Percentiles rank a stretch among this genome's conserved stretches.
Conservation (phyloP, 1,139 yeast species). For the Lodderomyces oxycetoniae region DNA sequence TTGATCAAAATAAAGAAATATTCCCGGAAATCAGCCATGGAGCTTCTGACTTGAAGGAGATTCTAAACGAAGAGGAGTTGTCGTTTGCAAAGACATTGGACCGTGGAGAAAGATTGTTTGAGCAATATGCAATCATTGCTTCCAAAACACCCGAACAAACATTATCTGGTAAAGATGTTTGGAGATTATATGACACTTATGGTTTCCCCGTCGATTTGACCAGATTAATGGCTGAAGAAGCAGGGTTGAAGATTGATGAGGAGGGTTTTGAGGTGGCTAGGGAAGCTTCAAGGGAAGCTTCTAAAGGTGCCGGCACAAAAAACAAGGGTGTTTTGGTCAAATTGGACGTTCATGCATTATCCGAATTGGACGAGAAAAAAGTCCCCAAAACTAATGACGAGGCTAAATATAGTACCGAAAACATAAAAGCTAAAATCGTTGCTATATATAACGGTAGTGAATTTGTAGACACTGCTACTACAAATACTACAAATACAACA, state of each 20-base stretch:
- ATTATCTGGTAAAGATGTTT: constrained; percentile 88
- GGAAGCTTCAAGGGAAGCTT: constrained; percentile 86
- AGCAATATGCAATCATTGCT: constrained; percentile 84
- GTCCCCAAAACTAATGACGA: constrained; percentile 82
- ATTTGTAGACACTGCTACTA: constrained; percentile 48
- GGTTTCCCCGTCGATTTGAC: constrained; percentile 99
- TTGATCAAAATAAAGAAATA: constrained; percentile 78
- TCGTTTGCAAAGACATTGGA: constrained; percentile 93
- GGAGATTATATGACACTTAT: constrained; percentile 98
- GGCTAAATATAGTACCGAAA: constrained; percentile 64
- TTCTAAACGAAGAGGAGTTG: constrained; percentile 91
- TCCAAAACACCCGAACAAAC: constrained; percentile 69
- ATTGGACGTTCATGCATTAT: constrained; percentile 86
- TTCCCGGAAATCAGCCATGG: constrained; percentile 87
- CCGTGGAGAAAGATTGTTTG: constrained; percentile 95
- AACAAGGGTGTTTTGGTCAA: constrained; percentile 60
- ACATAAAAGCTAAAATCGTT: constrained; percentile 58
- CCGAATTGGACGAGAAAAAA: constrained; percentile 52
- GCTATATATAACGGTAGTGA: constrained; percentile 67
- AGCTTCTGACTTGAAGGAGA: constrained; percentile 75
- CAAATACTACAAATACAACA: constrained; percentile 15
- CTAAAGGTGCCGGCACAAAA: constrained; percentile 76
- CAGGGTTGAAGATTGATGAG: constrained; percentile 89
- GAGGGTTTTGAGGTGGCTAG: constrained; percentile 87
- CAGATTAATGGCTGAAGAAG: constrained; percentile 97